Evolutionary conservation across 169 alveolate species (phyloP).

Genomic region (Babesia caballi): DNA sequence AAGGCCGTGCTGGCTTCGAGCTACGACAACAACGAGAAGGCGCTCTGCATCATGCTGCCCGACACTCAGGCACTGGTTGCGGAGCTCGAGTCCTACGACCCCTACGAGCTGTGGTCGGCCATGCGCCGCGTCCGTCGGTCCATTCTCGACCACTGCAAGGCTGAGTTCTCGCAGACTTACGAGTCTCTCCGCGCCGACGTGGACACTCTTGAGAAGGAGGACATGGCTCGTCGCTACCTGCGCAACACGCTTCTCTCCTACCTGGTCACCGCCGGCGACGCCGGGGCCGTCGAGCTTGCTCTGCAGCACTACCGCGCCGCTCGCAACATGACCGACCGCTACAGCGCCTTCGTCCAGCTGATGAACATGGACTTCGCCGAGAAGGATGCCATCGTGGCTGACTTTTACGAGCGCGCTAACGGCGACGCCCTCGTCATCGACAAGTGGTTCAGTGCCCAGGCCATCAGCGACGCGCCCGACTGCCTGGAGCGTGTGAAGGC

Average conservation of each 20-base stretch:
- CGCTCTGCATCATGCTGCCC: slow-evolving; percentile 55
- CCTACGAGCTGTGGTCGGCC: slow-evolving; percentile 26
- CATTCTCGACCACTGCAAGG: slow-evolving; percentile 17
- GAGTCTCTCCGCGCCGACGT: slow-evolving; percentile 18
- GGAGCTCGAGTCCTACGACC: slow-evolving; percentile 58
- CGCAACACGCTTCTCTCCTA: slow-evolving; percentile 57
- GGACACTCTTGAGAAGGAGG: slow-evolving; percentile 56
- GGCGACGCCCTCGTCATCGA: slow-evolving; percentile 69
- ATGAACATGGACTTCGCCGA: slow-evolving; percentile 60
- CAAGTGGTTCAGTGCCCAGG: slow-evolving; percentile 76
- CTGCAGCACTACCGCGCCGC: slow-evolving; percentile 36
- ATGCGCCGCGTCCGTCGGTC: slow-evolving; percentile 9
- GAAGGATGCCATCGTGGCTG: slow-evolving; percentile 34
- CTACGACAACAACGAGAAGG: slow-evolving; percentile 56
- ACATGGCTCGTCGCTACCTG: slow-evolving; percentile 57
- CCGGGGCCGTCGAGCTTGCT: slow-evolving; percentile 55
- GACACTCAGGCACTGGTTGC: slow-evolving; percentile 59
- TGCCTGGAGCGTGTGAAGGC: slow-evolving; percentile 65
- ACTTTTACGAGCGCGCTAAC: slow-evolving; percentile 55
- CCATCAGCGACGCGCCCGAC: slow-evolving; percentile 65
- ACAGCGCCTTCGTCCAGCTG: slow-evolving; percentile 50
- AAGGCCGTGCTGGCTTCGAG: slow-evolving; percentile 36
- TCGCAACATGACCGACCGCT: slow-evolving; percentile 51
- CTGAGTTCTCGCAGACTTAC: slow-evolving; percentile 26
- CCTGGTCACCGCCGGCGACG: slow-evolving; percentile 43